phyloP scores from a whole-genome alignment of 2,329 filamentous ascomycete species.

The Plectosphaerella cucumerina region DNA sequence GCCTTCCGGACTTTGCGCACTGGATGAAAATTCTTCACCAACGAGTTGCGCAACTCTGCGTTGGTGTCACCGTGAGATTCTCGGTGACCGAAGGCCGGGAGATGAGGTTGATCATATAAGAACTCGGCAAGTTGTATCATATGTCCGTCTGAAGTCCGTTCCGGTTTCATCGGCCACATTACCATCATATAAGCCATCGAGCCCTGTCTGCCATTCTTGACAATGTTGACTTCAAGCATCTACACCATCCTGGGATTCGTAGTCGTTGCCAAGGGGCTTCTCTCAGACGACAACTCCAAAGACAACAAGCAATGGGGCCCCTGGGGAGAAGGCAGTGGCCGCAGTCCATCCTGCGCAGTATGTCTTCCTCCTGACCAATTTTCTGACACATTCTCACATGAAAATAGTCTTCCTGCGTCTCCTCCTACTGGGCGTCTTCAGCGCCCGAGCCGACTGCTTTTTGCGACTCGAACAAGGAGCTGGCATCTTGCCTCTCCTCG shows the following conservation, averaged over 20 bases:
- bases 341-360: neutral
- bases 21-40: no score
- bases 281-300: neutral
- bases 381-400: neutral
- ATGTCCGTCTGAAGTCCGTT: no score
- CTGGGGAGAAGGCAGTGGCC: neutral
- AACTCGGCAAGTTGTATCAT: no score
- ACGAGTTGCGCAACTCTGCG: no score
- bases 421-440: constrained; percentile 18
- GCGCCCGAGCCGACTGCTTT: constrained; percentile 16
- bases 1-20: no score
- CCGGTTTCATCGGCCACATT: no score
- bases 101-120: no score
- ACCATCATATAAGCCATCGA: no score
- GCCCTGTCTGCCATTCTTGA: no score
- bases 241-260: neutral
- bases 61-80: no score
- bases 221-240: no score
- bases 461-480: constrained; percentile 10
- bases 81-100: no score
- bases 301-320: neutral
- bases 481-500: constrained; percentile 16
- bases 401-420: constrained; percentile 13
- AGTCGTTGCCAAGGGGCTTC: neutral
- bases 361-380: neutral